A percentile compares a stretch with the other conserved stretches of the same genome.
phyloP scores from a whole-genome alignment of 257 asterid species.

The Catharanthus roseus region DNA sequence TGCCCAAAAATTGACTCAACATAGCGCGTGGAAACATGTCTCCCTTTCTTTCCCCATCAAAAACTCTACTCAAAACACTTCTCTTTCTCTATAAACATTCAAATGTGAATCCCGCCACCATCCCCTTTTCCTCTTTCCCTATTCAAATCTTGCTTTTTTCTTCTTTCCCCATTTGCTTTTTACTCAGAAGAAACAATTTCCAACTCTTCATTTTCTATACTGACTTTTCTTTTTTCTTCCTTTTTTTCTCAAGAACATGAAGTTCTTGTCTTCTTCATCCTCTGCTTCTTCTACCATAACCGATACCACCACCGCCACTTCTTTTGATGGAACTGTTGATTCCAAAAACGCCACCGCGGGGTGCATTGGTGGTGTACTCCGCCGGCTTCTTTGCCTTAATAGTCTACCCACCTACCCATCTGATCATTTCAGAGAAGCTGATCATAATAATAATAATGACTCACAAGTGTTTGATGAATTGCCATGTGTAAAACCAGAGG shows the following conservation, averaged over 20 bases:
- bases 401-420: conserved; percentile 27
- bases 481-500: neutral
- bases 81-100: no score
- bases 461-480: neutral
- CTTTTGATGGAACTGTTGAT: conserved; percentile 4
- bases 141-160: conserved; percentile 37
- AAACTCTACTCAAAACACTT: no score
- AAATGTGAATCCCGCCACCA: conserved; percentile 33
- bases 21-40: conserved; percentile 23
- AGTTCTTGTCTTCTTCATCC: conserved; percentile 28
- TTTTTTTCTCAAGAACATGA: conserved; percentile 25
- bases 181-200: conserved; percentile 25
- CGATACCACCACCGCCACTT: conserved; percentile 4
- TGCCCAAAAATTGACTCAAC: conserved; percentile 33
- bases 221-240: conserved; percentile 14
- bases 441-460: neutral
- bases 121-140: neutral
- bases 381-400: conserved; percentile 55
- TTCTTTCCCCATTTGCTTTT: conserved; percentile 22
- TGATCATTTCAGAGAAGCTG: conserved; percentile 1
- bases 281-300: conserved; percentile 24
- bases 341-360: conserved; percentile 21
- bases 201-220: conserved; percentile 16
- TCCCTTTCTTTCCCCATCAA: conserved; percentile 26
- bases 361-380: conserved; percentile 43